A percentile compares a stretch with the other conserved stretches of the same genome.
phyloP scores from a whole-genome alignment of 1,284 basidiomycete species.

The Xanthoconium separans region DNA sequence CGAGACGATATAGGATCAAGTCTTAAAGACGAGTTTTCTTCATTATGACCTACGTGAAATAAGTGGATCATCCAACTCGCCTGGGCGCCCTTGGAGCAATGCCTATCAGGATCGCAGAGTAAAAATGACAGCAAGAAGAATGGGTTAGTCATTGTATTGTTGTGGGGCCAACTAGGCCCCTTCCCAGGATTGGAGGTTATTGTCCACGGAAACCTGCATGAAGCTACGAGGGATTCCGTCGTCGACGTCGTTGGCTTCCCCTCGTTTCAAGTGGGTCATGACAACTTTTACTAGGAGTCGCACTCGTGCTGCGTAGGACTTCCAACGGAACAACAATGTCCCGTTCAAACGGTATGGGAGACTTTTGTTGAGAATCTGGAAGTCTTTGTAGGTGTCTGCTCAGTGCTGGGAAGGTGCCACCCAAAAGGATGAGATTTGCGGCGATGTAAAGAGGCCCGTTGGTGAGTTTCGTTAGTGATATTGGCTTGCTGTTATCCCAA shows the following conservation, averaged over 20 bases:
- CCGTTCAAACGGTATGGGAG: constrained; percentile 22
- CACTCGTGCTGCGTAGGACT: constrained; percentile 18
- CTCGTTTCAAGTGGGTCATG: constrained; percentile 14
- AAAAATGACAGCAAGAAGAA: constrained; percentile 23
- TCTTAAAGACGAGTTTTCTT: too few relatives aligned
- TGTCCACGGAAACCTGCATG: constrained; percentile 18
- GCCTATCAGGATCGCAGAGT: constrained; percentile 9
- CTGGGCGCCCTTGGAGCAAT: constrained; percentile 13
- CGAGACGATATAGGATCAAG: too few relatives aligned
- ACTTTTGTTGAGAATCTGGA: constrained; percentile 20
- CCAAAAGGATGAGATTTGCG: constrained; percentile 20
- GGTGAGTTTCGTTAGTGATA: constrained; percentile 19
- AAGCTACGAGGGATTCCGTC: constrained; percentile 11
- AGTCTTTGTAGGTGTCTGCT: constrained; percentile 23
- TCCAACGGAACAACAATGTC: constrained; percentile 14
- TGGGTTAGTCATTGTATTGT: constrained; percentile 19
- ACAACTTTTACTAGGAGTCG: constrained; percentile 12
- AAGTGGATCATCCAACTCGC: constrained; percentile 18
- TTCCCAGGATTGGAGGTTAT: constrained; percentile 17
- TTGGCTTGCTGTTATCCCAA: background rate
- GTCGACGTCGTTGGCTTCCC: constrained; percentile 2
- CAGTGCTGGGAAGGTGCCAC: constrained; percentile 21
- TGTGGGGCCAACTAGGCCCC: constrained; percentile 24
- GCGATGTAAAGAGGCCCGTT: constrained; percentile 19
- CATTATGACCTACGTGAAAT: too few relatives aligned